phyloP scores from a whole-genome alignment of 805 yeast genomes.

The Candida berthetii region DNA sequence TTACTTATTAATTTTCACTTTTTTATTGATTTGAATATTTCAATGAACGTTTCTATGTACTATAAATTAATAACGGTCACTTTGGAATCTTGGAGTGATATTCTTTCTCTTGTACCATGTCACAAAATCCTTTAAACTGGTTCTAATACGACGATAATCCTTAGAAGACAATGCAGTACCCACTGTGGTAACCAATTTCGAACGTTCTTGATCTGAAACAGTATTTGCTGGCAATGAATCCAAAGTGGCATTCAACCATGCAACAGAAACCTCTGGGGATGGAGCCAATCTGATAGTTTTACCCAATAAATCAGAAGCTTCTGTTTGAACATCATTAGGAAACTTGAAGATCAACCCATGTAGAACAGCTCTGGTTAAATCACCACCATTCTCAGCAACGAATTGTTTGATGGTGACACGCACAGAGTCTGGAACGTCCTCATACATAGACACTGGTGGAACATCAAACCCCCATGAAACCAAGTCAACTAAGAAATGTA shows the following conservation, averaged over 20 bases:
- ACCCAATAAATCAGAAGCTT: slow-evolving; percentile 68
- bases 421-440: slow-evolving; percentile 48
- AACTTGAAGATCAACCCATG: slow-evolving; percentile 67
- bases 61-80: background rate
- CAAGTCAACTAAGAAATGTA: slow-evolving; percentile 78
- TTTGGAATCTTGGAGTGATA: slow-evolving; percentile 37
- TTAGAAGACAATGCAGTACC: slow-evolving; percentile 57
- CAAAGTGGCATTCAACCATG: slow-evolving; percentile 59
- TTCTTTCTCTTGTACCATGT: slow-evolving; percentile 81
- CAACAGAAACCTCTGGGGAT: slow-evolving; percentile 28
- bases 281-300: slow-evolving; percentile 51
- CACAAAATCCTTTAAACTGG: slow-evolving; percentile 69
- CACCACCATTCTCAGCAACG: slow-evolving; percentile 48
- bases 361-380: slow-evolving; percentile 45
- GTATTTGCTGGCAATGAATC: slow-evolving; percentile 52
- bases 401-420: slow-evolving; percentile 41
- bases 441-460: slow-evolving; percentile 72
- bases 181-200: slow-evolving; percentile 51
- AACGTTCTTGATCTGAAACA: slow-evolving; percentile 62
- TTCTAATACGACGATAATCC: slow-evolving; percentile 69
- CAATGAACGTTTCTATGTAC: no score
- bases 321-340: slow-evolving; percentile 63
- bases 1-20: no score
- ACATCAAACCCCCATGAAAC: slow-evolving; percentile 77
- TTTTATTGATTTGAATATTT: no score